Evolutionary conservation across 75 land plant genomes (phyloP).

Genomic region (Larix kaempferi): DNA sequence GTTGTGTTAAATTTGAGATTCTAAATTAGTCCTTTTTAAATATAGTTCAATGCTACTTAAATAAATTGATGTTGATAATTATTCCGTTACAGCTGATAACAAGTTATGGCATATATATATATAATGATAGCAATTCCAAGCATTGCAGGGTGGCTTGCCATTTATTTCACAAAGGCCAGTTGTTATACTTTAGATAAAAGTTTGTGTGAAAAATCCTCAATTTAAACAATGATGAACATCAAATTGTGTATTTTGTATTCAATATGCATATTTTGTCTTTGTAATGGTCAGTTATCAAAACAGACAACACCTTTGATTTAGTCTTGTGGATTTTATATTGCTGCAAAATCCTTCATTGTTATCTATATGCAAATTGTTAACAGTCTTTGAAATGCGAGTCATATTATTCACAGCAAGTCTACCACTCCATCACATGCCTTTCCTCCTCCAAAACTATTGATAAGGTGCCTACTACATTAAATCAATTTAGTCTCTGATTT

Average conservation of each 20-base stretch:
- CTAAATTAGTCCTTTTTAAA: no score
- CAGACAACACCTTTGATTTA: neutral
- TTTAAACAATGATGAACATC: no score
- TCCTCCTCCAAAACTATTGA: no score
- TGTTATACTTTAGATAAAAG: neutral
- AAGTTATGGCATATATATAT: neutral
- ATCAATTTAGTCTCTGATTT: no score
- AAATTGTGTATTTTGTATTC: neutral
- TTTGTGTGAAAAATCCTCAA: no score
- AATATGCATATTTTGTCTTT: neutral
- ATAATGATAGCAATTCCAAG: constrained; percentile 79
- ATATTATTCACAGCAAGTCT: constrained; percentile 76
- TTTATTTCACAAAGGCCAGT: constrained; percentile 70
- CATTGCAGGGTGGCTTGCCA: constrained; percentile 79
- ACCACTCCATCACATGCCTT: no score
- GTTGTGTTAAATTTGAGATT: no score
- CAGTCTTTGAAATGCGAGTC: constrained; percentile 88
- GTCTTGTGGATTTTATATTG: neutral
- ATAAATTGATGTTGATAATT: neutral
- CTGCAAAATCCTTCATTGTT: constrained; percentile 55
- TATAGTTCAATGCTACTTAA: no score
- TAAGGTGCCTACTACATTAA: no score
- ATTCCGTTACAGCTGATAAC: neutral
- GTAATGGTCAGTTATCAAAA: neutral
- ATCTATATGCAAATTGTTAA: constrained; percentile 71